Evolutionary conservation across 2,329 filamentous ascomycete genomes (phyloP), one percentile per base, ranked within the genome.

Genomic region (Coniochaeta sp.): DNA sequence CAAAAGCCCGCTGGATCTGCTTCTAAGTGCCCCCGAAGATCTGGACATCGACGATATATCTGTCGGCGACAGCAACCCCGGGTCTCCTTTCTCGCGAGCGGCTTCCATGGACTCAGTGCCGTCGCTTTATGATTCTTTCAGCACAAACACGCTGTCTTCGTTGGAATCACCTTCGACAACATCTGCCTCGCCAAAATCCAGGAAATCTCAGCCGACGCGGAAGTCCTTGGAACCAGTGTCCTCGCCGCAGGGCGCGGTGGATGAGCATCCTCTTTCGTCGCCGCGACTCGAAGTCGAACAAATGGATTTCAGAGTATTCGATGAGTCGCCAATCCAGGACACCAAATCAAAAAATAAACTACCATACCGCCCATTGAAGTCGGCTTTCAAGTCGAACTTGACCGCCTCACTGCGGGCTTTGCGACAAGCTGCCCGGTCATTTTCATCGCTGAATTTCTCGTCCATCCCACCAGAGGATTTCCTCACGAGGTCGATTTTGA

Each of bases 361-460:
- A 35, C 61, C 63, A 3, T 63, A 78, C 54, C 73, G 69, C 48
- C 78, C 79, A 2, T 67, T 82, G 31, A 72, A 73, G 53, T 75
- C 75, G 31, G 82, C 77, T 6, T 86, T 87, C 70, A 86, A 85
- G 64, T 86, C 83, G 3, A 87, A 87, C 60, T 64, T 87, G 32
- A 86, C 83, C 6, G 83, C 83, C 6, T 87, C 83, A 9, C 69
- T 87, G 46, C 77, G 81, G 18, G 83, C 83, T 30, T 65, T 87
- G 52, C 78, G 80, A 54, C 83, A 79, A 31, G 83, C 83, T 1
- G 83, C 83, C 48, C 79, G 76, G 54, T 82, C 82, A 7, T 76
- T 87, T 51, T 85, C 82, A 3, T 74, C 65, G 56, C 75, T 86
- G 56, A 84, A 82, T 56, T 75, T 83, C 47, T 74, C 83, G 1